A percentile compares a stretch with the other conserved stretches of the same genome.
Conservation (phyloP, 768 basidiomycete genomes). For the Leucosporidium yakuticum region DNA sequence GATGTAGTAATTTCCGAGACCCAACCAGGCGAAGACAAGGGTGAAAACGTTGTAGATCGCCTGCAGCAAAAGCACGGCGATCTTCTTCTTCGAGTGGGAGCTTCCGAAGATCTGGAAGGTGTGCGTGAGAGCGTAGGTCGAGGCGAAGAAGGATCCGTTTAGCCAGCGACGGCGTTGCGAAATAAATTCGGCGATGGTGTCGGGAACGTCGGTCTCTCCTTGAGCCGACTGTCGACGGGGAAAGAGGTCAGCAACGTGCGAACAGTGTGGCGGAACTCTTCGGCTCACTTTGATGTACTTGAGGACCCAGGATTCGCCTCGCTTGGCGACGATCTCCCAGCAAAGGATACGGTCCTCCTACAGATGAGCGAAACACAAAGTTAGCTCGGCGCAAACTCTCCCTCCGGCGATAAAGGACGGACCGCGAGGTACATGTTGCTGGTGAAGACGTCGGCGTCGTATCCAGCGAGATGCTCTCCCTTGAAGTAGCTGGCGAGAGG, state of each 20-base stretch:
- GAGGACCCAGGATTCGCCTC: slow-evolving; percentile 59
- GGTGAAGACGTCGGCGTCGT: slow-evolving; percentile 43
- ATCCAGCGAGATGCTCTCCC: slow-evolving; percentile 66
- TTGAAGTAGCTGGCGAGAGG: slow-evolving; percentile 86
- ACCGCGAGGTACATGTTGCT: slow-evolving; percentile 61
- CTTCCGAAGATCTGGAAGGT: slow-evolving; percentile 69
- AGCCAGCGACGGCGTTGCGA: slow-evolving; percentile 57
- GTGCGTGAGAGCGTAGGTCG: slow-evolving; percentile 87
- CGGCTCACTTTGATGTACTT: slow-evolving; percentile 60
- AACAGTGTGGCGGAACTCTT: neutral
- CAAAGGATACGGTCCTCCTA: slow-evolving; percentile 58
- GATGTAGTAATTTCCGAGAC: slow-evolving; percentile 87
- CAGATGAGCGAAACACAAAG: neutral
- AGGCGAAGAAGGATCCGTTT: slow-evolving; percentile 85
- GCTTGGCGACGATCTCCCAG: slow-evolving; percentile 86
- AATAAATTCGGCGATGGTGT: slow-evolving; percentile 84
- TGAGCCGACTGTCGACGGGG: slow-evolving; percentile 57
- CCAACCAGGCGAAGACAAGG: slow-evolving; percentile 88
- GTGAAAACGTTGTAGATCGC: slow-evolving; percentile 82
- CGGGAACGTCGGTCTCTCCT: slow-evolving; percentile 92
- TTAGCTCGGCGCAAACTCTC: neutral
- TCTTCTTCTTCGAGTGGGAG: slow-evolving; percentile 72
- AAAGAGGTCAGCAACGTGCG: too few relatives aligned
- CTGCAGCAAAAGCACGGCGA: slow-evolving; percentile 67
- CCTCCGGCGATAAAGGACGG: slow-evolving; percentile 6